Conservation (phyloP, 2,329 filamentous ascomycete genomes). For the Aspergillus fijiensis region DNA sequence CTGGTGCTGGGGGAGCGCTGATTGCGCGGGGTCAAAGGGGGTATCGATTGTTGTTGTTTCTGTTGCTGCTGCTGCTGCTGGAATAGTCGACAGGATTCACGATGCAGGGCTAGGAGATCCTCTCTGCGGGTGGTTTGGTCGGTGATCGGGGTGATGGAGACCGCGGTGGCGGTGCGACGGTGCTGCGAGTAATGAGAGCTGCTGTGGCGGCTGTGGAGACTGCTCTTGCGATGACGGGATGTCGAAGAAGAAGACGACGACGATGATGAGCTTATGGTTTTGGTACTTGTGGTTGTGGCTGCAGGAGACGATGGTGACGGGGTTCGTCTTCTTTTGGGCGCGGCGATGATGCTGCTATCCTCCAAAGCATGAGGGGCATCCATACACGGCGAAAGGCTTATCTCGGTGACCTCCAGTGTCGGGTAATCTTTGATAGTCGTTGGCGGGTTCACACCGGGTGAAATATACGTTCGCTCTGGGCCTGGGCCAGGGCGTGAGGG, state of each 20-base stretch:
- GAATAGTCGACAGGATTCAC: constrained; percentile 44
- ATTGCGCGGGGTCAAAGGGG: constrained; percentile 9
- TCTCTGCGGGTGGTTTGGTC: constrained; percentile 30
- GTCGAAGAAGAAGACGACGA: constrained; percentile 33
- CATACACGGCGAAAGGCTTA: neutral
- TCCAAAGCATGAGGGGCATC: neutral
- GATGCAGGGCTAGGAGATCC: constrained; percentile 40
- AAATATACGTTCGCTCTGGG: neutral
- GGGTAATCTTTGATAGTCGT: neutral
- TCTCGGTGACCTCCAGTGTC: constrained; percentile 4
- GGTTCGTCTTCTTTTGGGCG: constrained; percentile 23
- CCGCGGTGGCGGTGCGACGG: constrained; percentile 26
- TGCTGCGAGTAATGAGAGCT: constrained; percentile 32
- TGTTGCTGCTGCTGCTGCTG: constrained; percentile 25
- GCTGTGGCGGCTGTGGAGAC: constrained; percentile 24
- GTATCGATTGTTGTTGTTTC: neutral
- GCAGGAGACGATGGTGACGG: constrained; percentile 34
- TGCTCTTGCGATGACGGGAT: constrained; percentile 29
- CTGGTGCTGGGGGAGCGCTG: neutral
- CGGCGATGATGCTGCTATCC: neutral
- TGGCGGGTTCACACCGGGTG: constrained; percentile 6
- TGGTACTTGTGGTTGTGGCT: constrained; percentile 25
- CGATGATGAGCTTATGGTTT: constrained; percentile 18
- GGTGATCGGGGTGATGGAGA: constrained; percentile 26
- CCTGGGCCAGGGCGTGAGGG: neutral